Base-by-base conservation (phyloP, 371 early-diverging fungal species). In the Mucor saturninus region DNA sequence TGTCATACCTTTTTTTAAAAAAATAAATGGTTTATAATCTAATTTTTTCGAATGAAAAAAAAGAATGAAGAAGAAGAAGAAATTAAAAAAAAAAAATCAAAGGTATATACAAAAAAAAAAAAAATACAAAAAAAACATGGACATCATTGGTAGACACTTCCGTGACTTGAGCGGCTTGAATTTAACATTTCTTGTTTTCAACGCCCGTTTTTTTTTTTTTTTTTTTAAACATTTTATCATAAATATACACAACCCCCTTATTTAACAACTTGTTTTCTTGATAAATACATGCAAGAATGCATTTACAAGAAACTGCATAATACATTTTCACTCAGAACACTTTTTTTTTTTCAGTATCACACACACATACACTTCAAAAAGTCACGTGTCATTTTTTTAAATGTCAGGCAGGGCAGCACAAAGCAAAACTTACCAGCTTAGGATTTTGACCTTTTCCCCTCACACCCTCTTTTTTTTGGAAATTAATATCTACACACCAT, bases 401-500 rank as follows among this genome's bases (percentile, higher is more conserved):
- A 4, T 35, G 6, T 35, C 21, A 21, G 21, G 21, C 21, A 21
- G 21, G 21, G 21, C 21, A 21, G 21, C 21, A 21, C 21, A 21
- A 21, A 21, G 21, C 21, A 21, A 21, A 21, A 21, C 21, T 21
- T 21, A 21, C 21, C 21, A 21, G 21, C 21, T 21, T 21, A 21
- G 21, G 21, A 21, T 21, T 21, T 21, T 21, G 21, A 21, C 21
- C 1, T 21, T 35, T 35, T 8, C 8, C 4, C 35, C 35, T 35
- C 35, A 35, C 8, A 35, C 35, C 21, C 21, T 31, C 13, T 10
- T 35, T 46, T 48, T 48, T 10, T 10, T 40, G 3, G 11, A 21
- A 21, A 59, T 26, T 7, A 50, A 49, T n/a, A 39, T 29, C 15
- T 7, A 14, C 28, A 9, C 57, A 59, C 2, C 26, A 94, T 94